Conservation (phyloP, 2,329 filamentous ascomycete species). For the Penicillium sp. region DNA sequence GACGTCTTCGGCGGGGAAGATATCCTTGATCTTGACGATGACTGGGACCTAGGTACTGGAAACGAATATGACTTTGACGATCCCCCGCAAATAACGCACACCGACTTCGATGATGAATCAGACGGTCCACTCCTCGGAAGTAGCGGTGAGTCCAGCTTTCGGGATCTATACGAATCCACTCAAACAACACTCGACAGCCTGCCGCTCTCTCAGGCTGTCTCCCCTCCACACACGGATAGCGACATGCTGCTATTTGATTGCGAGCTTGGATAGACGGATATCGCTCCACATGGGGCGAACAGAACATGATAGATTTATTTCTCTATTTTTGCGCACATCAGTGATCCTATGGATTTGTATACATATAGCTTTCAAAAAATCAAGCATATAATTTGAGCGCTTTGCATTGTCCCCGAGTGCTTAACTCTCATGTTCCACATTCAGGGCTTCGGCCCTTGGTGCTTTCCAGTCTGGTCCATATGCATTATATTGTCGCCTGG, state of each 20-base stretch:
- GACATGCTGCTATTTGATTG: background rate
- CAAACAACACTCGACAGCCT: constrained; percentile 9
- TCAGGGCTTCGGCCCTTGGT: background rate
- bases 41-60: background rate
- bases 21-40: background rate
- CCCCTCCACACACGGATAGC: background rate
- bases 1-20: background rate
- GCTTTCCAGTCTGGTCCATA: background rate
- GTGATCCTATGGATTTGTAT: background rate
- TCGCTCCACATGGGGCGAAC: background rate
- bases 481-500: background rate
- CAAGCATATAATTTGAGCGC: background rate
- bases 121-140: constrained; percentile 10
- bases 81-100: background rate
- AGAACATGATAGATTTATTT: background rate
- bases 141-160: constrained; percentile 11
- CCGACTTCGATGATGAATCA: background rate
- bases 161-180: constrained; percentile 9
- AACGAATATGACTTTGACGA: background rate
- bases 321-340: background rate
- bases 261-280: background rate
- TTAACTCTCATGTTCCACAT: background rate
- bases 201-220: background rate
- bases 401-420: background rate
- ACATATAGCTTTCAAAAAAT: background rate